Conservation (phyloP, 345 rosid species). For the Mallotus nudiflorus region DNA sequence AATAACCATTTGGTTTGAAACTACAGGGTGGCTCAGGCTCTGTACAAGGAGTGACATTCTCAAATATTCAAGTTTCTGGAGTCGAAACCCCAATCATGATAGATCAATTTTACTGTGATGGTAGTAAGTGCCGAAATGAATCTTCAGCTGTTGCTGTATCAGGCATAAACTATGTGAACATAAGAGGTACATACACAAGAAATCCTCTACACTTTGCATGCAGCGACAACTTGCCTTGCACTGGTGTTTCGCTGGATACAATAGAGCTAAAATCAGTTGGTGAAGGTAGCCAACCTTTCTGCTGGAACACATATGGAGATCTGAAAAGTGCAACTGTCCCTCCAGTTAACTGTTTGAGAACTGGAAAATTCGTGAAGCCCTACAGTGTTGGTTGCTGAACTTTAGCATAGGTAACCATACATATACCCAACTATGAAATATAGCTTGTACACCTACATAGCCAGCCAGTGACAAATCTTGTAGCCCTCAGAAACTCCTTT, state of each 20-base stretch:
- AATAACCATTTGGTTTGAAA: conserved; percentile 4
- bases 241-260: conserved; percentile 54
- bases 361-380: conserved; percentile 35
- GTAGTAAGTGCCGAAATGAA: conserved; percentile 53
- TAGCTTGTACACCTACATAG: background rate
- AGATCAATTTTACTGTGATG: conserved; percentile 81
- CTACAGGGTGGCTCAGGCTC: conserved; percentile 88
- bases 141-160: conserved; percentile 80
- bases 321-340: conserved; percentile 58
- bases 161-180: conserved; percentile 59
- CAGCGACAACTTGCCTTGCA: conserved; percentile 82
- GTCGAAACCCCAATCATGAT: conserved; percentile 78
- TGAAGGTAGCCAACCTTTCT: conserved; percentile 53
- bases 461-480: conserved; percentile 9
- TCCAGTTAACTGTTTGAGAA: conserved; percentile 61
- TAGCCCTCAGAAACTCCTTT: background rate
- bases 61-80: conserved; percentile 71
- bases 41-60: conserved; percentile 77
- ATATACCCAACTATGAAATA: background rate
- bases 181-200: conserved; percentile 74
- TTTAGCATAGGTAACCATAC: background rate
- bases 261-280: conserved; percentile 55
- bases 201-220: conserved; percentile 72
- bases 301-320: conserved; percentile 83
- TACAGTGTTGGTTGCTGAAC: conserved; percentile 40